Base-by-base conservation (phyloP, 148 eudicot species). In the Rhododendron kiyosumense region DNA sequence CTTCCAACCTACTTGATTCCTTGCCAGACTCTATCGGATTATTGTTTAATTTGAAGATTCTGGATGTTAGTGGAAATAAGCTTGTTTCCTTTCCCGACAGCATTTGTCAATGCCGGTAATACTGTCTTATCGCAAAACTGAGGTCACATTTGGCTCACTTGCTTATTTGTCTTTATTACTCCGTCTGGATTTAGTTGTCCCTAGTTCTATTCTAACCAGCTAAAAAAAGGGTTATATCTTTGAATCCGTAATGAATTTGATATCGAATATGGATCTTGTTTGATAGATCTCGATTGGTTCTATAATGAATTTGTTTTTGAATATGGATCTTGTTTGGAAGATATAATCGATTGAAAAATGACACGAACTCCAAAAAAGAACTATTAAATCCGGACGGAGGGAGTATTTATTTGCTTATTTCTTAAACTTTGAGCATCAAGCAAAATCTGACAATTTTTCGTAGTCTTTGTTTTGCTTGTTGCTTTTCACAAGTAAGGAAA, bases 51-150 rank as follows among this genome's bases (percentile, higher is more conserved):
- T 87, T 97, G 91, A 94, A 90, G 89, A 83, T 91, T 36, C 90
- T 97, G 45, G 92, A 95, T 91, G 98, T 95, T 43, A 94, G 98
- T 67, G 89, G 95, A 86, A 97, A 97, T 94, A 95, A 97, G 93
- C 95, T 97, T 63, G 71, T 84, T 85, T 85, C 95, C 84, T 94
- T 97, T 48, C 99, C 99, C 54, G 96, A 95, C 86, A 94, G 94
- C 91, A 93, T 97, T 86, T 90, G 93, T 87, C 89, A 89, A 48
- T 97, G 99, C 99, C 93, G 94, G 98, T 97, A 92, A 89, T 86
- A 52, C 34, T 74, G 34, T 5, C 20, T 38, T 24, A 22, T 63
- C 15, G 3, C 22, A 52, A 43, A 38, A n/a, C 41, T 71, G 20
- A 30, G 41, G 76, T 14, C 8, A 18, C 76, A 32, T 14, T 32